Conservation (phyloP, 208 protist genomes). For the Acanthamoeba castellanii region DNA sequence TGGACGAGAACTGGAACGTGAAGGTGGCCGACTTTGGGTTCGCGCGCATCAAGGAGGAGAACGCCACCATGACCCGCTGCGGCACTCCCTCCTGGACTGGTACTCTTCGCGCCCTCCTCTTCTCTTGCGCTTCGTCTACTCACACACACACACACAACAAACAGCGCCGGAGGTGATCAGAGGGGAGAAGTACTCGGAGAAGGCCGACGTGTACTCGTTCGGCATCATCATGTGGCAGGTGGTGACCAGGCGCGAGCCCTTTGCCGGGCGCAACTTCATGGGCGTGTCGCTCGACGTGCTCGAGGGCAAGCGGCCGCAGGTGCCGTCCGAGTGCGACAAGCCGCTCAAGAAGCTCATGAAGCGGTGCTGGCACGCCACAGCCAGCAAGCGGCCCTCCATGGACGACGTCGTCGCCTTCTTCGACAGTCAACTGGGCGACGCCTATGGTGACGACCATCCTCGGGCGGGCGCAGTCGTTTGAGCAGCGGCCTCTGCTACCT, state of each 20-base stretch:
- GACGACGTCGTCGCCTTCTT: not conserved
- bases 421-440: not conserved
- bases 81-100: slow-evolving; percentile 24
- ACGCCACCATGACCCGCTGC: slow-evolving; percentile 43
- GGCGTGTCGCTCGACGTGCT: slow-evolving; percentile 35
- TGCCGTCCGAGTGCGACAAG: not conserved
- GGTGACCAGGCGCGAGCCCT: not conserved
- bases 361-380: not conserved
- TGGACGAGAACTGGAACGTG: slow-evolving; percentile 83
- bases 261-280: slow-evolving; percentile 37
- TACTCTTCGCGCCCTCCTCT: not conserved
- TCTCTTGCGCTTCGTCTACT: not conserved
- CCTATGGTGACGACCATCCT: too few relatives aligned
- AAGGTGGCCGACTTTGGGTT: slow-evolving; percentile 75
- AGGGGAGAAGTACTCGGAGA: slow-evolving; percentile 39
- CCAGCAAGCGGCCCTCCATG: not conserved
- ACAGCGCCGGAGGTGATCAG: slow-evolving; percentile 26
- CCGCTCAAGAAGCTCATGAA: slow-evolving; percentile 15
- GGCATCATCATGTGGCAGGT: slow-evolving; percentile 46
- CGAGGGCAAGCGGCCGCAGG: not conserved
- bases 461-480: too few relatives aligned
- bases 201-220: slow-evolving; percentile 34
- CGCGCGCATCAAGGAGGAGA: slow-evolving; percentile 38
- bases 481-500: too few relatives aligned
- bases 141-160: too few relatives aligned